phyloP scores from a whole-genome alignment of 2,329 filamentous ascomycete species.

The Clarireedia paspali region DNA sequence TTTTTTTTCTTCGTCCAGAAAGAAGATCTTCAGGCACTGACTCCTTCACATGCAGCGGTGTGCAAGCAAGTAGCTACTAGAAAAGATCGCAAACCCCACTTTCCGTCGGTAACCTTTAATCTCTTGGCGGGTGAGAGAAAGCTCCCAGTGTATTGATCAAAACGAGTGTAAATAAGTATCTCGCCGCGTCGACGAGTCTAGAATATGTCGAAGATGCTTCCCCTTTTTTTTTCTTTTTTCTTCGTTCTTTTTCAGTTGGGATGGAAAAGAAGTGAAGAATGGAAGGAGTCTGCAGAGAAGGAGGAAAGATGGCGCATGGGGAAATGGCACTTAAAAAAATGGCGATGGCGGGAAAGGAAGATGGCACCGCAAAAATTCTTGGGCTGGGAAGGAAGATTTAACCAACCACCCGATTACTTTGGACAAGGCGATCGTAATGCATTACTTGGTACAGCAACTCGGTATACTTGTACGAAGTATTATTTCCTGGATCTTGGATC shows the following conservation, averaged over 20 bases:
- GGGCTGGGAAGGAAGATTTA: background rate
- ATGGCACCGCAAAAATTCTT: background rate
- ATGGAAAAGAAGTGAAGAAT: background rate
- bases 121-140: too few species aligned
- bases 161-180: background rate
- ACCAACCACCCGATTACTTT: background rate
- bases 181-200: background rate
- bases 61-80: background rate
- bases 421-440: background rate
- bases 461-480: too few species aligned
- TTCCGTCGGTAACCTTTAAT: too few species aligned
- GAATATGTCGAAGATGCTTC: background rate
- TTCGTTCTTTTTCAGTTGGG: background rate
- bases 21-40: constrained; percentile 6
- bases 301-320: background rate
- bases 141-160: background rate
- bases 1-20: background rate
- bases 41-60: constrained; percentile 7
- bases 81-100: background rate
- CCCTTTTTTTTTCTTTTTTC: background rate
- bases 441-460: background rate
- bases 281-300: background rate
- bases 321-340: background rate
- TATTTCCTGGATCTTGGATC: too few species aligned
- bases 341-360: background rate